Conservation (phyloP, 768 basidiomycete species). For the Tulasnella sp. region DNA sequence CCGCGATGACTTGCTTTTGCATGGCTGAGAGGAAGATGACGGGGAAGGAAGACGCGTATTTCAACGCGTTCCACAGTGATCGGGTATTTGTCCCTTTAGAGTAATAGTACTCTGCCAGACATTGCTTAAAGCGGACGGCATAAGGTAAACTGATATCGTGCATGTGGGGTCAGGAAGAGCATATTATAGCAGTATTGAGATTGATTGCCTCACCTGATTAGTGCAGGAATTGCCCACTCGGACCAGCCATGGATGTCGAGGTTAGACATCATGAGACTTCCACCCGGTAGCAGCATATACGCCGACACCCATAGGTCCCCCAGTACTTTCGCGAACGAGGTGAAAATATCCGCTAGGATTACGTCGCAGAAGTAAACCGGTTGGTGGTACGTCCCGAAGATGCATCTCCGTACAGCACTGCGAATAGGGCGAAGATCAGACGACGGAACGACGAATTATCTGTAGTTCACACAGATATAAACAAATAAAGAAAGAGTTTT, state of each 20-base stretch:
- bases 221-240: constrained; percentile 71
- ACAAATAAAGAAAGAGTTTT: background rate
- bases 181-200: background rate
- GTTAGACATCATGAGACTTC: constrained; percentile 53
- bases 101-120: constrained; percentile 73
- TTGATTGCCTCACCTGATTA: constrained; percentile 71
- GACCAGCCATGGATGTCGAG: constrained; percentile 49
- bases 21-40: constrained; percentile 93
- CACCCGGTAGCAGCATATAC: constrained; percentile 81
- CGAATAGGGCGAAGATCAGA: background rate
- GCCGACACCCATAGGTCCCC: constrained; percentile 90
- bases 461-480: background rate
- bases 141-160: constrained; percentile 69
- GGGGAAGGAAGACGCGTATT: constrained; percentile 95
- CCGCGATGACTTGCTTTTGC: constrained; percentile 67
- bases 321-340: constrained; percentile 93
- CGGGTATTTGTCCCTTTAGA: constrained; percentile 60
- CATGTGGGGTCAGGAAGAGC: constrained; percentile 18
- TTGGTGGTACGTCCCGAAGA: constrained; percentile 57
- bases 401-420: constrained; percentile 72
- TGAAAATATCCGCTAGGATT: constrained; percentile 90
- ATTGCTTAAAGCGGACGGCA: constrained; percentile 88
- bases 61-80: constrained; percentile 85
- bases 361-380: constrained; percentile 87
- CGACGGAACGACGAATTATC: background rate